Conservation (phyloP, 495 filamentous ascomycete species). For the Cairneyella variabilis region DNA sequence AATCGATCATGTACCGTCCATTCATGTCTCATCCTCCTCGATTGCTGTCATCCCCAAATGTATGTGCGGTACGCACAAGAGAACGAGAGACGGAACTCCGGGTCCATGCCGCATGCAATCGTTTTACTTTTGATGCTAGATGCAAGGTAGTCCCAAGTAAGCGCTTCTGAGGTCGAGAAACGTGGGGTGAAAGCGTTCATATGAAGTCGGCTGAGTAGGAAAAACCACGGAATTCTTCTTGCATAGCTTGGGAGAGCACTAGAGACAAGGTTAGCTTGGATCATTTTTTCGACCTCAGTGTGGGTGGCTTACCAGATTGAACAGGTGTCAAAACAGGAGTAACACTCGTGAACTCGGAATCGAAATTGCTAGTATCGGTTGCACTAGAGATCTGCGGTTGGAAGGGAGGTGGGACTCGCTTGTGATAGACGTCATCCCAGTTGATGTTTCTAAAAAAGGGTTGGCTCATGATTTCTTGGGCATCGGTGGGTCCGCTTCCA, state of each 20-base stretch:
- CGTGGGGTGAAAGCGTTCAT: conserved; percentile 10
- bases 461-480: conserved; percentile 98
- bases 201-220: conserved; percentile 60
- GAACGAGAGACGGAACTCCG: conserved; percentile 6
- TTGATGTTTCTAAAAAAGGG: conserved; percentile 97
- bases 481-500: conserved; percentile 92
- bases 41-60: no score
- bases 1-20: no score
- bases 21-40: neutral
- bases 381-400: conserved; percentile 81
- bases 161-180: neutral
- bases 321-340: conserved; percentile 97
- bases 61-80: no score
- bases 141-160: no score
- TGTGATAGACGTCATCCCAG: conserved; percentile 98
- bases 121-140: neutral
- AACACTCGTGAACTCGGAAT: conserved; percentile 97
- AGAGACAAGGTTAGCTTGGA: conserved; percentile 25
- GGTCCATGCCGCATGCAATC: conserved; percentile 1
- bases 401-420: conserved; percentile 85
- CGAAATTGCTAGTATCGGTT: conserved; percentile 99
- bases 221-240: conserved; percentile 99
- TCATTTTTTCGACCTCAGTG: conserved; percentile 12
- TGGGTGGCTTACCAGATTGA: conserved; percentile 77
- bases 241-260: conserved; percentile 98